Evolutionary conservation across 2,329 filamentous ascomycete genomes (phyloP).

Genomic region (Xylogone sp.): DNA sequence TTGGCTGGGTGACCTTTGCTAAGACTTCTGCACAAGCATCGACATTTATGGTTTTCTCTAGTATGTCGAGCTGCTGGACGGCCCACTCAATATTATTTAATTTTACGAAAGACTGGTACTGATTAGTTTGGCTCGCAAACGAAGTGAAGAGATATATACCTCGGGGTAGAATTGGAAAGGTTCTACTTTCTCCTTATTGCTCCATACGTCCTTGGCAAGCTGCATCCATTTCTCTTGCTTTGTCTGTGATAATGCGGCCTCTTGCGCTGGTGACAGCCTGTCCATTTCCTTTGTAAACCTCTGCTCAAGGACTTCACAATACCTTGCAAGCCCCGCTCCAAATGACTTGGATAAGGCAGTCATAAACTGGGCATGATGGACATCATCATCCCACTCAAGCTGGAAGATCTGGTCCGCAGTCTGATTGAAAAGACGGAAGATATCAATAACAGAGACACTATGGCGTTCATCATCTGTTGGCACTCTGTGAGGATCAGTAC

Average conservation of each 20-base stretch:
- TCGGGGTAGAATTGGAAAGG: slow-evolving; percentile 96
- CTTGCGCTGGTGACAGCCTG: slow-evolving; percentile 80
- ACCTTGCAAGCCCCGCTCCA: slow-evolving; percentile 75
- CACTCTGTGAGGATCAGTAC: slow-evolving; percentile 57
- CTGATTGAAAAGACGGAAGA: slow-evolving; percentile 92
- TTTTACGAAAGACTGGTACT: slow-evolving; percentile 81
- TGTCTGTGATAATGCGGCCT: slow-evolving; percentile 71
- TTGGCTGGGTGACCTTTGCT: slow-evolving; percentile 66
- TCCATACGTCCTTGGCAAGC: slow-evolving; percentile 90
- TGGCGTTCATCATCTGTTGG: slow-evolving; percentile 79
- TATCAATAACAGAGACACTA: slow-evolving; percentile 88
- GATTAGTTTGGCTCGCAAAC: slow-evolving; percentile 24
- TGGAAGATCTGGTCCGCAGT: slow-evolving; percentile 82
- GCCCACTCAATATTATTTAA: slow-evolving; percentile 97
- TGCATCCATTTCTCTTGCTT: slow-evolving; percentile 92
- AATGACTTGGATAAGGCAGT: slow-evolving; percentile 85
- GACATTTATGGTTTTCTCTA: slow-evolving; percentile 87
- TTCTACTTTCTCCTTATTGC: slow-evolving; percentile 85
- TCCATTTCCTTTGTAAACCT: slow-evolving; percentile 92
- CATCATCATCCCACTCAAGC: slow-evolving; percentile 87
- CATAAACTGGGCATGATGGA: slow-evolving; percentile 96
- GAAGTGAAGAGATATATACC: slow-evolving; percentile 44
- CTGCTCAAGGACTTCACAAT: slow-evolving; percentile 87
- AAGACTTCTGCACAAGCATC: slow-evolving; percentile 85
- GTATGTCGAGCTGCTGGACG: slow-evolving; percentile 83